Evolutionary conservation across 345 rosid species (phyloP), one percentile per base, ranked within the genome.

Genomic region (Aethionema arabicum): DNA sequence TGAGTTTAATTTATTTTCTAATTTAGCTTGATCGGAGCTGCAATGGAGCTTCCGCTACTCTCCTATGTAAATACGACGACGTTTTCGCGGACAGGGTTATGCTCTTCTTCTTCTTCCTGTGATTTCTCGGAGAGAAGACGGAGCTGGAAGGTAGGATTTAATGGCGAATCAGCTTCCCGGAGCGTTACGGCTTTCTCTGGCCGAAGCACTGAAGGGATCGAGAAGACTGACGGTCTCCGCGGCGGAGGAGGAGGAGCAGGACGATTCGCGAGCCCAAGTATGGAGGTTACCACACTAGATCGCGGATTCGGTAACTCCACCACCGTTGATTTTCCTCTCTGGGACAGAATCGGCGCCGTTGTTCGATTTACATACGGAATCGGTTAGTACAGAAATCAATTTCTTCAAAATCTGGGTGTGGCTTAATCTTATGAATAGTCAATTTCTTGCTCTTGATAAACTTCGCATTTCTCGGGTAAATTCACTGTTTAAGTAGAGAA

Each of bases 271-370:
- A 82, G 84, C 59, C 74, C 80, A 31, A 77, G 83, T 4, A 82
- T 92, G 97, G 88, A 85, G 66, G 95, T 83, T 9, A 79, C 91
- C 40, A 75, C 97, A 33, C 82, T 84, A 38, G 91, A 92, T 64
- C 74, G 66, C 43, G 79, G 85, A 63, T 89, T 85, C 29, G 59
- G 75, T 72, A 87, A 78, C 13, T 66, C 79, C 56, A 50, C 83
- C 31, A 39, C 77, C 36, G 76, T 72, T 54, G 91, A 90, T 68
- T 82, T 89, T 8, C 86, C 96, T 1, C 77, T 85, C 15, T 93
- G 97, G 99, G 97, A 93, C 35, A 90, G 76, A 79, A 93, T 93
- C 51, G 97, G 90, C 44, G 96, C 95, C 37, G 79, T 93, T 10
- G 79, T 90, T 60, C 63, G 99, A 74, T 88, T 90, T 63, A 83